Evolutionary conservation across 176 grass and related monocot species (phyloP).

Genomic region (Carex kokanica): DNA sequence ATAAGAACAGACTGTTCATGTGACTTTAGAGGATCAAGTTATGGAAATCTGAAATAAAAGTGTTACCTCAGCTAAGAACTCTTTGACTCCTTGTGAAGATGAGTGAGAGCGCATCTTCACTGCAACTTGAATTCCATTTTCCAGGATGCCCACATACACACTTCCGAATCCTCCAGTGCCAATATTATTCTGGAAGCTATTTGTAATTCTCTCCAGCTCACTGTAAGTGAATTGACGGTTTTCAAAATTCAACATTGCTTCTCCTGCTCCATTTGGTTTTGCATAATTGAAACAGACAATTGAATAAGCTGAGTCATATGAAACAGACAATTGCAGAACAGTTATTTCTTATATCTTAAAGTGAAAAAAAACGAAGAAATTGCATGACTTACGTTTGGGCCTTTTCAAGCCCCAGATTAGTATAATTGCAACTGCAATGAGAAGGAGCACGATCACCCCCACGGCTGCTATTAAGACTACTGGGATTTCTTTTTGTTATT

Average conservation of each 20-base stretch:
- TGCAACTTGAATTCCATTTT: slow-evolving; percentile 49
- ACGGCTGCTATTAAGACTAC: neutral
- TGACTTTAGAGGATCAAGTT: no score
- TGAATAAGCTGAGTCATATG: neutral
- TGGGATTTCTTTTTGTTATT: slow-evolving; percentile 11
- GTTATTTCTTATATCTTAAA: neutral
- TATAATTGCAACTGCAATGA: neutral
- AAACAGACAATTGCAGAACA: neutral
- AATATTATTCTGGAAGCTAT: slow-evolving; percentile 31
- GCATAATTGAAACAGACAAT: no score
- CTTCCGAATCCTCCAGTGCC: slow-evolving; percentile 49
- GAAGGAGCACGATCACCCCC: neutral
- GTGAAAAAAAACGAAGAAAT: no score
- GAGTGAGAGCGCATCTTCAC: slow-evolving; percentile 45
- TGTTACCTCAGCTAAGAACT: slow-evolving; percentile 56
- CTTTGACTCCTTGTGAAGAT: slow-evolving; percentile 43
- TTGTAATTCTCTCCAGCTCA: slow-evolving; percentile 39
- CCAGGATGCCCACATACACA: slow-evolving; percentile 44
- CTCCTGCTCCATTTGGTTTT: no score
- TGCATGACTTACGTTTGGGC: slow-evolving; percentile 5
- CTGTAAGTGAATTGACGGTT: slow-evolving; percentile 47
- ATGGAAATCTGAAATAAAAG: no score
- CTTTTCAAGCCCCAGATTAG: neutral
- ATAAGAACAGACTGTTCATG: no score
- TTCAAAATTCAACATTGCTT: neutral